Evolutionary conservation across 495 filamentous ascomycete species (phyloP).

Genomic region (Podospora anserina): DNA sequence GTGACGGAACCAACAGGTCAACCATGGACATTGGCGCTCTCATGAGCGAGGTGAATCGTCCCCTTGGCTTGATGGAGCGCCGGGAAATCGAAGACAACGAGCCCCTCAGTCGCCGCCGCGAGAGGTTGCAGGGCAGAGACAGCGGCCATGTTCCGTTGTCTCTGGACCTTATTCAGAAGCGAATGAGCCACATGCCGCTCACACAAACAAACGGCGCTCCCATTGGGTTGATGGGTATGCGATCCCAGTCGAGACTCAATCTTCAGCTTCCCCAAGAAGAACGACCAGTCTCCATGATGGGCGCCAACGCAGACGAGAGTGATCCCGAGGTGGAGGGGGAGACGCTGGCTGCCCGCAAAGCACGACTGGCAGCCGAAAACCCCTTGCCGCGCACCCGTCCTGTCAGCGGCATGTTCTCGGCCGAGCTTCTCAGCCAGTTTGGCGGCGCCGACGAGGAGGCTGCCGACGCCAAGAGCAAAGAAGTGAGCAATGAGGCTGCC

Average conservation of each 20-base stretch:
- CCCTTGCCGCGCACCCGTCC: conserved; percentile 52
- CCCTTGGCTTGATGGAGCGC: conserved; percentile 79
- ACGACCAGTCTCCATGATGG: conserved; percentile 14
- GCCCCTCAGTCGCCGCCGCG: conserved; percentile 74
- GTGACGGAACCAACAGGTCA: conserved; percentile 28
- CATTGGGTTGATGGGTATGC: conserved; percentile 15
- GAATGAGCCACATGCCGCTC: conserved; percentile 43
- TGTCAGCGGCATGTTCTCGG: conserved; percentile 72
- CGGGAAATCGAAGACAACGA: conserved; percentile 88
- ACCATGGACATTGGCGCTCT: conserved; percentile 50
- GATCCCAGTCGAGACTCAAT: conserved; percentile 28
- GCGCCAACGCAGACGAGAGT: conserved; percentile 24
- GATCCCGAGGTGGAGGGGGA: conserved; percentile 66
- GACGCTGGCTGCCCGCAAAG: conserved; percentile 71
- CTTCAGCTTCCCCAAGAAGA: conserved; percentile 19
- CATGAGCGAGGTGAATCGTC: conserved; percentile 53
- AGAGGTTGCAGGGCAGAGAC: conserved; percentile 64
- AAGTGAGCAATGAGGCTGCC: conserved; percentile 22
- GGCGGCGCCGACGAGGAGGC: conserved; percentile 32
- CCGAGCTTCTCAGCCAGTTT: conserved; percentile 72
- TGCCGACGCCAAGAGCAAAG: conserved; percentile 31
- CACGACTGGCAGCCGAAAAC: conserved; percentile 60
- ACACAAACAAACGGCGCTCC: conserved; percentile 17
- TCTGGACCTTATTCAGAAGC: conserved; percentile 33
- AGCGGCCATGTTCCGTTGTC: conserved; percentile 22